These are phyloP conservation scores for Hypoxylon lenormandii DNA, from an alignment of 495 filamentous ascomycete genomes.

Conservation along the genomic window DNA sequence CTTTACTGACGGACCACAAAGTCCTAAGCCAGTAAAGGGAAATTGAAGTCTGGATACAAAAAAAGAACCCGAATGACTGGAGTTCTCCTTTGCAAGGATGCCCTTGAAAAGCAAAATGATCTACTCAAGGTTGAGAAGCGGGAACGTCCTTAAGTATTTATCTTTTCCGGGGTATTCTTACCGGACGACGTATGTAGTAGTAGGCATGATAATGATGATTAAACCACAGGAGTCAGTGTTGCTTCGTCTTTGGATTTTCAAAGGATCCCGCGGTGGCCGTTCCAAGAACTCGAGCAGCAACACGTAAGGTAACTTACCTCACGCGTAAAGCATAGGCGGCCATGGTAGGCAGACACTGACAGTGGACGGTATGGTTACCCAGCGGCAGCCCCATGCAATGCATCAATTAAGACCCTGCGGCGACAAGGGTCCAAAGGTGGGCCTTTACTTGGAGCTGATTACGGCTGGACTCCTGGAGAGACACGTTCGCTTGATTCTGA, in stretches of 20 bases:
- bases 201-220: not conserved
- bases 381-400: constrained; percentile 31
- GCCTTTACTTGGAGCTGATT: too few relatives aligned
- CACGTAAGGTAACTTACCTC: not conserved
- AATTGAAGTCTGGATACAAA: constrained; percentile 11
- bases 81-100: constrained; percentile 36
- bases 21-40: constrained; percentile 34
- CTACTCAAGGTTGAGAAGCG: constrained; percentile 34
- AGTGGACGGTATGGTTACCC: too few relatives aligned
- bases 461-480: constrained; percentile 22
- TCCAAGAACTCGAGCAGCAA: not conserved
- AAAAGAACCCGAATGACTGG: constrained; percentile 13
- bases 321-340: not conserved
- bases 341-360: not conserved
- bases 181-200: too few relatives aligned
- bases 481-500: constrained; percentile 16
- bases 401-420: constrained; percentile 27
- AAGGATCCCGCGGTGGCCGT: not conserved
- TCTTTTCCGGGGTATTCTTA: constrained; percentile 4
- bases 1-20: constrained; percentile 37
- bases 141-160: constrained; percentile 38
- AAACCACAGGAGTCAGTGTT: not conserved
- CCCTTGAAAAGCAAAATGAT: constrained; percentile 20
- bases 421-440: constrained; percentile 26
- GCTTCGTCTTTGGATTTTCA: not conserved